phyloP scores from a whole-genome alignment of 495 filamentous ascomycete genomes.

The Podospora pseudoanserina region DNA sequence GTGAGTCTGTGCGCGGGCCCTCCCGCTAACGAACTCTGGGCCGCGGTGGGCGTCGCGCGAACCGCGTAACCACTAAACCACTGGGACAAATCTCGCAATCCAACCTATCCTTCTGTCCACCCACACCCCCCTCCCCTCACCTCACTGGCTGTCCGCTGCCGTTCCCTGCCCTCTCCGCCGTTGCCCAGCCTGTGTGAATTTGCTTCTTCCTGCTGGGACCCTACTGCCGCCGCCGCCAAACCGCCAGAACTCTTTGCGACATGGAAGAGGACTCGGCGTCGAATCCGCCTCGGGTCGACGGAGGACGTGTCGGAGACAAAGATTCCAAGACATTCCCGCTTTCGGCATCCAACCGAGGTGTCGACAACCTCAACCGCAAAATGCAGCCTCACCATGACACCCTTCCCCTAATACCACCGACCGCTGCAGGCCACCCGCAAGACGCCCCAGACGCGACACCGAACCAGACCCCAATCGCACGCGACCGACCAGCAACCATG shows the following conservation, averaged over 20 bases:
- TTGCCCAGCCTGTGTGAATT: conserved; percentile 13
- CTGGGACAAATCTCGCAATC: conserved; percentile 29
- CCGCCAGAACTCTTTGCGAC: conserved; percentile 2
- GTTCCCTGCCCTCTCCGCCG: conserved; percentile 6
- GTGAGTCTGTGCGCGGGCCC: conserved; percentile 20
- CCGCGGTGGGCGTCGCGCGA: conserved; percentile 35
- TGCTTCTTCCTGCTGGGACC: not conserved
- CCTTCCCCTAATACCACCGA: conserved; percentile 11
- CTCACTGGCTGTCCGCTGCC: not conserved
- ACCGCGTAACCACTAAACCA: conserved; percentile 33
- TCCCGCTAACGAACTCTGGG: conserved; percentile 19
- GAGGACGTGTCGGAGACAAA: conserved; percentile 30
- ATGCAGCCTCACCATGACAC: conserved; percentile 15
- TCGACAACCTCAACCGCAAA: conserved; percentile 11
- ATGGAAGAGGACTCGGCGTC: conserved; percentile 28
- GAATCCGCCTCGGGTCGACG: conserved; percentile 28
- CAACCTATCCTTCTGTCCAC: conserved; percentile 3
- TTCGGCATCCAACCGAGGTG: conserved; percentile 13
- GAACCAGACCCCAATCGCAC: conserved; percentile 9
- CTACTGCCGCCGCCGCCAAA: conserved; percentile 6
- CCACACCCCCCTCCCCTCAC: conserved; percentile 13
- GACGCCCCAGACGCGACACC: conserved; percentile 16
- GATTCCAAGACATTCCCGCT: conserved; percentile 20
- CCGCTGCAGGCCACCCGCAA: conserved; percentile 21
- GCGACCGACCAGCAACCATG: conserved; percentile 16